phyloP scores from a whole-genome alignment of 345 rosid species.

The Bruguiera gymnorhiza region DNA sequence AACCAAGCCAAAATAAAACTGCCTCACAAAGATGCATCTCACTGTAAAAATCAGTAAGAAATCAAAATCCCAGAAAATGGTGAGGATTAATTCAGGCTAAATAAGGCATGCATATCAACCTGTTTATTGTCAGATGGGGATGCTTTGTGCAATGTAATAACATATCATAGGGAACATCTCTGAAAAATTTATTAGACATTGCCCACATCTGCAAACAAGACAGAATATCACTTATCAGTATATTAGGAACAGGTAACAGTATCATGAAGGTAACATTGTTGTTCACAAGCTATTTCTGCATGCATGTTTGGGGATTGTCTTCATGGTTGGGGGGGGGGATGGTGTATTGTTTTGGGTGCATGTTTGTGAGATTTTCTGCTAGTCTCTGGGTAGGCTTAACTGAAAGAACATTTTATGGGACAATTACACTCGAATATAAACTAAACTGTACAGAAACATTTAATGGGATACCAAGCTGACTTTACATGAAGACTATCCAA shows the following conservation, averaged over 20 bases:
- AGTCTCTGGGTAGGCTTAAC: too few species aligned
- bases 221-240: constrained; percentile 20
- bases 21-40: constrained; percentile 71
- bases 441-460: constrained; percentile 7
- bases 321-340: too few species aligned
- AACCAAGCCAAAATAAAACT: constrained; percentile 61
- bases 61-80: constrained; percentile 31
- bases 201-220: constrained; percentile 59
- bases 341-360: neutral
- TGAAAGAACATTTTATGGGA: too few species aligned
- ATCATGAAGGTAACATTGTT: neutral
- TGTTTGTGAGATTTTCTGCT: neutral
- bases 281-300: neutral
- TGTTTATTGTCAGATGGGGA: constrained; percentile 54
- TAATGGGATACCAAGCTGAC: neutral
- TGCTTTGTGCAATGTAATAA: constrained; percentile 52
- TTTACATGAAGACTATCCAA: constrained; percentile 11
- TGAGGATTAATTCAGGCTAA: constrained; percentile 1
- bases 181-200: constrained; percentile 41
- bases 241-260: neutral
- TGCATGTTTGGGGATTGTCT: neutral
- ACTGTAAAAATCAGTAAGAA: constrained; percentile 41
- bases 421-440: neutral
- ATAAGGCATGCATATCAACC: constrained; percentile 36
- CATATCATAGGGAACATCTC: constrained; percentile 47